phyloP scores from a whole-genome alignment of 148 eudicot species.

The Vaccinium corymbosum region DNA sequence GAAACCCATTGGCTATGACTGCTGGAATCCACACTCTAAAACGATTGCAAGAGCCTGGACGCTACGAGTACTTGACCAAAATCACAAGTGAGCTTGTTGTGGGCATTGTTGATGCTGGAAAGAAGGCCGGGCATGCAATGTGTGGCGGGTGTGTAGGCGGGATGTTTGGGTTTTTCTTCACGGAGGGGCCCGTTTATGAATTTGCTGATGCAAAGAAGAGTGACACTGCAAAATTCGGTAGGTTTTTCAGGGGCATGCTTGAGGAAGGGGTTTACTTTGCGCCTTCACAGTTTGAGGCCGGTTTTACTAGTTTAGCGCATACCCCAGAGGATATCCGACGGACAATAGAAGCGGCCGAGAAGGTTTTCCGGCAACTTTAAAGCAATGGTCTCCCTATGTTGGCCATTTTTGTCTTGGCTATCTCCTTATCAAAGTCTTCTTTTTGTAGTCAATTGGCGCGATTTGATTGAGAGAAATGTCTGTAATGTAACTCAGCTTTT shows the following conservation, averaged over 20 bases:
- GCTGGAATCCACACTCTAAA: constrained; percentile 94
- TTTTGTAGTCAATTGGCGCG: neutral
- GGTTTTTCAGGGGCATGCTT: constrained; percentile 71
- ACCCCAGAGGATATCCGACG: constrained; percentile 64
- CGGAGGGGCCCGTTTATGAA: constrained; percentile 79
- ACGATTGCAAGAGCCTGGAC: constrained; percentile 64
- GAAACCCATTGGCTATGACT: constrained; percentile 98
- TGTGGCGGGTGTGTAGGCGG: constrained; percentile 75
- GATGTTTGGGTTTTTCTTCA: constrained; percentile 96
- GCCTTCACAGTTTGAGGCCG: constrained; percentile 98
- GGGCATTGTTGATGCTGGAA: constrained; percentile 83
- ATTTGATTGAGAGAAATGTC: constrained; percentile 23
- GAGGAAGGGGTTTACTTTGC: constrained; percentile 94
- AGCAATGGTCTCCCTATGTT: neutral
- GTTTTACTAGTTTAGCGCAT: constrained; percentile 87
- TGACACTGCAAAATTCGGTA: constrained; percentile 66
- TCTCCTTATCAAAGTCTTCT: neutral
- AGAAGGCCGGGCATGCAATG: constrained; percentile 78
- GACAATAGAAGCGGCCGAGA: constrained; percentile 85
- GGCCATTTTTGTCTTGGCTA: neutral
- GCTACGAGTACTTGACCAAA: constrained; percentile 67
- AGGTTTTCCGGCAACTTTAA: constrained; percentile 60
- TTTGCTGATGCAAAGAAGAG: constrained; percentile 87
- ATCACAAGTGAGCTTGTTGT: constrained; percentile 61
- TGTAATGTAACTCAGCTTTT: constrained; percentile 14